phyloP scores from a whole-genome alignment of 176 grass and related monocot species.

The Zea mays region Zm-B73-REFERENCE-NAM-5.0 NC_050099.1:166239501-166240000 shows the following conservation, averaged over 20 bases:
- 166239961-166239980: background rate
- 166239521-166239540: conserved; percentile 5
- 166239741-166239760: conserved; percentile 82
- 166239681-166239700: conserved; percentile 77
- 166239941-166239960: background rate
- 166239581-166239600: conserved; percentile 73
- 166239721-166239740: conserved; percentile 71
- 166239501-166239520: background rate
- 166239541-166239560: conserved; percentile 56
- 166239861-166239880: background rate
- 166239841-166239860: conserved; percentile 2
- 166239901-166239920: conserved; percentile 10
- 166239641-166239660: conserved; percentile 91
- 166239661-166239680: conserved; percentile 90
- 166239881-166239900: background rate
- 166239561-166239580: conserved; percentile 86
- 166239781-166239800: conserved; percentile 76
- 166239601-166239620: conserved; percentile 77
- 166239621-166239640: conserved; percentile 83
- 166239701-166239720: conserved; percentile 79
- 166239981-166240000: background rate
- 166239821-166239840: conserved; percentile 28
- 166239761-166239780: conserved; percentile 75
- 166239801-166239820: conserved; percentile 71
- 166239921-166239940: background rate